Conservation (phyloP, 2,329 filamentous ascomycete species). For the Teratosphaeria nubilosa region DNA sequence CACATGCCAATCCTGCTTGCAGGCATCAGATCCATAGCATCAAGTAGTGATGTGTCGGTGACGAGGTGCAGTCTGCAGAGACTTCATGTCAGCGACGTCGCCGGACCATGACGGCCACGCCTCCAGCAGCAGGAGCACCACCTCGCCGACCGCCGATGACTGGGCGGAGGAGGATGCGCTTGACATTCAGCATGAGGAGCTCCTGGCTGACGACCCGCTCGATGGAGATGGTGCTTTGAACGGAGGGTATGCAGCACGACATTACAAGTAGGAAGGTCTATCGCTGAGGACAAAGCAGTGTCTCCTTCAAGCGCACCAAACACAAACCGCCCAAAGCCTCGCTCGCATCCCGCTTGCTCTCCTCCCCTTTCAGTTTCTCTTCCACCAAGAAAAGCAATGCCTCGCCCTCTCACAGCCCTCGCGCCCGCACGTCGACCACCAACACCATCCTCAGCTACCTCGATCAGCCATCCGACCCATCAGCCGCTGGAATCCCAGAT, state of each 20-base stretch:
- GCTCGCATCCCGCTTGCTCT: conserved; percentile 37
- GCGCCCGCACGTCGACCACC: conserved; percentile 20
- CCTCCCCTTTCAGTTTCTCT: conserved; percentile 26
- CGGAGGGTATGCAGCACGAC: conserved; percentile 28
- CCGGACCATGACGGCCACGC: conserved; percentile 22
- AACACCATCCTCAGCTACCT: conserved; percentile 34
- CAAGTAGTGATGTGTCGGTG: neutral
- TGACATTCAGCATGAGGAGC: conserved; percentile 39
- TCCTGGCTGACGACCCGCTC: conserved; percentile 25
- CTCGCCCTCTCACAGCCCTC: conserved; percentile 19
- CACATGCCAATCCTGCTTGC: neutral
- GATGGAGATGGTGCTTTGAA: conserved; percentile 33
- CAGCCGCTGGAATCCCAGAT: conserved; percentile 30
- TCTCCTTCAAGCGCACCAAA: conserved; percentile 61
- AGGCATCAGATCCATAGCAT: neutral
- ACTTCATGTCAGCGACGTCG: conserved; percentile 26
- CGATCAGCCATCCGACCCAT: conserved; percentile 25
- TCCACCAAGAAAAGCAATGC: conserved; percentile 15
- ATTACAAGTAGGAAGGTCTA: neutral
- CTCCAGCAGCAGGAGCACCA: conserved; percentile 34
- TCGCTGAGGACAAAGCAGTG: conserved; percentile 17
- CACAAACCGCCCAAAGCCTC: conserved; percentile 37
- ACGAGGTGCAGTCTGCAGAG: neutral
- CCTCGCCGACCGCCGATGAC: conserved; percentile 20
- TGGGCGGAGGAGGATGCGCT: conserved; percentile 20